A percentile compares a stretch with the other conserved stretches of the same genome.
These are phyloP conservation scores for Coemansia sp. DNA, from an alignment of 192 early-diverging fungal species.

Conservation along the genomic window DNA sequence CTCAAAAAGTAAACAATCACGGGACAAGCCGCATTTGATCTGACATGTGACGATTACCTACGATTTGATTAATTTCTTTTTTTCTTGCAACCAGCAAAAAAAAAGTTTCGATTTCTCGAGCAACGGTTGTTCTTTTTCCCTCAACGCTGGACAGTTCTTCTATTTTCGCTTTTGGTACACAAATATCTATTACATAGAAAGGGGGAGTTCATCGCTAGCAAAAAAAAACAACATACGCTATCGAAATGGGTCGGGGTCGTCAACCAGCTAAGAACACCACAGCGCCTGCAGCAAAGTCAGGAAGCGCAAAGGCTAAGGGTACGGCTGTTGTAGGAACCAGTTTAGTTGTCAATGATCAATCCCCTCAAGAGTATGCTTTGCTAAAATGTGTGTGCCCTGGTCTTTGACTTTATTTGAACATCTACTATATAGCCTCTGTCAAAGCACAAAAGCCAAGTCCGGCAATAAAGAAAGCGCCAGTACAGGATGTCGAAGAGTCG, in stretches of 20 bases:
- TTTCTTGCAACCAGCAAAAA: background rate
- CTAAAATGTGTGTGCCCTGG: background rate
- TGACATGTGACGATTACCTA: background rate
- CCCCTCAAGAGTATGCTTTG: no score
- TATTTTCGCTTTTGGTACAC: background rate
- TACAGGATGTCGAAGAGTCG: conserved; percentile 33
- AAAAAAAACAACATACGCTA: background rate
- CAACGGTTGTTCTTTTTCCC: background rate
- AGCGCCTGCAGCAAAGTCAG: conserved; percentile 20
- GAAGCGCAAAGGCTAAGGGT: conserved; percentile 16
- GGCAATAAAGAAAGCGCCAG: conserved; percentile 21
- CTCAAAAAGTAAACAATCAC: background rate
- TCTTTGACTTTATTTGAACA: background rate
- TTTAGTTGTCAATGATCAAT: no score
- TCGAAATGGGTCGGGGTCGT: conserved; percentile 13
- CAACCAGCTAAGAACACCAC: background rate
- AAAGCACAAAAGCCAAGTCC: conserved; percentile 11
- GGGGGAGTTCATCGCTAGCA: background rate
- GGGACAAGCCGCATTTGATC: background rate
- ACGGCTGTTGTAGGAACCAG: no score
- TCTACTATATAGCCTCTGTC: background rate
- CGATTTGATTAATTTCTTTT: conserved; percentile 10
- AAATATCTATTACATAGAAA: background rate
- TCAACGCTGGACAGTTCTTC: background rate
- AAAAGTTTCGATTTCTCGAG: background rate